phyloP scores from a whole-genome alignment of 2,329 filamentous ascomycete genomes.

The Fusarium globosum region DNA sequence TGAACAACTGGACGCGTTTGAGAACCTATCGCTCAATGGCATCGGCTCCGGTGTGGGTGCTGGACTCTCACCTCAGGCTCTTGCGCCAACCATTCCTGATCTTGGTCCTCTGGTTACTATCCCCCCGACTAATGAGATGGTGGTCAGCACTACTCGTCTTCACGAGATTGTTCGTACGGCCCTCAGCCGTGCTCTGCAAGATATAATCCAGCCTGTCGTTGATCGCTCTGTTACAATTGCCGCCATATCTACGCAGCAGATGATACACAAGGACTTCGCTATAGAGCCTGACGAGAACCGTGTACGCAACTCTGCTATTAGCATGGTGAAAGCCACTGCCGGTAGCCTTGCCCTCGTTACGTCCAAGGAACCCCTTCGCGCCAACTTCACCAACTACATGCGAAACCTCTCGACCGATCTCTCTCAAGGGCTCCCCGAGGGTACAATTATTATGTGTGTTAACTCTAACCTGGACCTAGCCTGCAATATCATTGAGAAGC shows the following conservation, averaged over 20 bases:
- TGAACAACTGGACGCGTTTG: slow-evolving; percentile 83
- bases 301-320: slow-evolving; percentile 86
- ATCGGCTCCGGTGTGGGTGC: slow-evolving; percentile 75
- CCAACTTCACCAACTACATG: slow-evolving; percentile 98
- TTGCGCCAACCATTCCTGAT: slow-evolving; percentile 85
- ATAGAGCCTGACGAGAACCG: slow-evolving; percentile 92
- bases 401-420: slow-evolving; percentile 75
- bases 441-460: slow-evolving; percentile 97
- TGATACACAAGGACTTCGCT: slow-evolving; percentile 96
- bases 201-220: slow-evolving; percentile 97
- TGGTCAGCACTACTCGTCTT: slow-evolving; percentile 75
- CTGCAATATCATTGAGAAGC: slow-evolving; percentile 93
- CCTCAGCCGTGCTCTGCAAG: slow-evolving; percentile 88
- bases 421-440: slow-evolving; percentile 87
- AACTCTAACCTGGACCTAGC: slow-evolving; percentile 97
- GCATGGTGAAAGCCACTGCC: slow-evolving; percentile 93
- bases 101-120: slow-evolving; percentile 82
- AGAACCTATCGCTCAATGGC: slow-evolving; percentile 81
- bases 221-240: slow-evolving; percentile 98
- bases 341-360: slow-evolving; percentile 96
- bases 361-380: slow-evolving; percentile 94
- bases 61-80: slow-evolving; percentile 80
- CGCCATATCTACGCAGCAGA: slow-evolving; percentile 93
- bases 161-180: slow-evolving; percentile 85
- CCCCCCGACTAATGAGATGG: slow-evolving; percentile 82